These are phyloP conservation scores for Oemleria cerasiformis DNA, from an alignment of 306 rosid genomes.

Conservation along the genomic window DNA sequence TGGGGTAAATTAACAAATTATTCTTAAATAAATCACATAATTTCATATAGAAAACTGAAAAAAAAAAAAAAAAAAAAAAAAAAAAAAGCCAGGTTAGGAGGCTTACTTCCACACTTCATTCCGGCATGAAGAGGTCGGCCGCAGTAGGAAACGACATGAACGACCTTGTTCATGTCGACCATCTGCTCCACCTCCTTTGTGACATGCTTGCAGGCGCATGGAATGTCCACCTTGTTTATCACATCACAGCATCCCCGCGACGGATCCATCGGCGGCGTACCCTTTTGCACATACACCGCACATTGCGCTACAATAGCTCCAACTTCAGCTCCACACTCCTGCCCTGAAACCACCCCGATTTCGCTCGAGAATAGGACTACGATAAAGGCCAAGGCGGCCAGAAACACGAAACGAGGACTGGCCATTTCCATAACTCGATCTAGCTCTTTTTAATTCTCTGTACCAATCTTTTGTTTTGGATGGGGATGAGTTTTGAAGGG, in stretches of 20 bases:
- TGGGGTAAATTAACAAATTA: too few relatives aligned
- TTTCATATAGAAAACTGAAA: too few relatives aligned
- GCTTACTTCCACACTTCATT: slow-evolving; percentile 23
- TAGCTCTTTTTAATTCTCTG: not conserved
- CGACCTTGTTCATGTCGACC: slow-evolving; percentile 25
- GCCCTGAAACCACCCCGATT: slow-evolving; percentile 17
- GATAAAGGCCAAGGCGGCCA: not conserved
- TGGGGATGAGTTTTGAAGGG: not conserved
- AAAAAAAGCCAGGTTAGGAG: not conserved
- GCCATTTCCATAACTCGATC: slow-evolving; percentile 16
- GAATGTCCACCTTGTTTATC: slow-evolving; percentile 5
- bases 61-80: too few relatives aligned
- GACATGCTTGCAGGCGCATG: slow-evolving; percentile 22
- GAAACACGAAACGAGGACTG: not conserved
- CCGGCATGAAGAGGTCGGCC: slow-evolving; percentile 15
- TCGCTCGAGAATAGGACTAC: not conserved
- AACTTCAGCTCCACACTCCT: slow-evolving; percentile 23
- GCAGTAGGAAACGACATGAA: slow-evolving; percentile 17
- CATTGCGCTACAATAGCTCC: slow-evolving; percentile 19
- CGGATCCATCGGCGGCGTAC: not conserved
- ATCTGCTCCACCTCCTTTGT: slow-evolving; percentile 13
- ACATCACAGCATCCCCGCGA: slow-evolving; percentile 24
- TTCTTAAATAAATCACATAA: too few relatives aligned
- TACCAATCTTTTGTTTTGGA: not conserved
- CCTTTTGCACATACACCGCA: slow-evolving; percentile 11